Evolutionary conservation across 2,329 filamentous ascomycete species (phyloP), one percentile per base, ranked within the genome.

Genomic region (Penicillium sp.): DNA sequence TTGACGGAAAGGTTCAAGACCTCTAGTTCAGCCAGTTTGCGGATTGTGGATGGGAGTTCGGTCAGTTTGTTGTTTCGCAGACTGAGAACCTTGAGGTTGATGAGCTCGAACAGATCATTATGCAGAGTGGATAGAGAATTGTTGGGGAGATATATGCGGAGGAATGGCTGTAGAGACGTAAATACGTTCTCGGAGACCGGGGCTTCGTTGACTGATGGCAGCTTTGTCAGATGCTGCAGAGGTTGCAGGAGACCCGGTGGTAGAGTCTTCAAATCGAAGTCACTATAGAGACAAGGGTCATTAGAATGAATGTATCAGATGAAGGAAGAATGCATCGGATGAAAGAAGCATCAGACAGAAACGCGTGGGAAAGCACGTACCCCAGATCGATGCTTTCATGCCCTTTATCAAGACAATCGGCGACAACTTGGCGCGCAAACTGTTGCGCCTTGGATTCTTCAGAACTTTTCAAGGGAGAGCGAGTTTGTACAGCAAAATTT

Each of bases 1-100:
- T 79, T 80, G 29, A 73, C 71, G 2, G 74, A 71, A 23, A 79
- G 57, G 35, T 79, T 79, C n/a, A 79, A 60, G 26, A 74, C 72
- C 62, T 75, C 70, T 38, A 80, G 64, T 41, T 70, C 70, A 8
- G 64, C 72, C 47, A 79, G 61, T 45, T 68, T 73, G 43, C 71
- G 61, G 34, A 79, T 77, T 0, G 71, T 67, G 9, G 70, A 59
- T 1, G 76, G 76, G 19, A 79, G 68, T 23, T 72, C 68, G 0
- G 64, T 68, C 6, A 79, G 65, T 43, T 76, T 71, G 64, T 79
- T 79, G 47, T 75, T 73, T 2, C 77, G 75, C 43, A 79, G 57
- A 60, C 76, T 79, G 9, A 79, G 69, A 3, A 77, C 71, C 29
- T 70, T 72, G 14, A 79, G 64, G 35, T 70, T 68, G 19, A 58